Percentiles rank a stretch among this genome's conserved stretches.
Evolutionary conservation across 768 basidiomycete species (phyloP).

Genomic region (Lactifluus pinguis): DNA sequence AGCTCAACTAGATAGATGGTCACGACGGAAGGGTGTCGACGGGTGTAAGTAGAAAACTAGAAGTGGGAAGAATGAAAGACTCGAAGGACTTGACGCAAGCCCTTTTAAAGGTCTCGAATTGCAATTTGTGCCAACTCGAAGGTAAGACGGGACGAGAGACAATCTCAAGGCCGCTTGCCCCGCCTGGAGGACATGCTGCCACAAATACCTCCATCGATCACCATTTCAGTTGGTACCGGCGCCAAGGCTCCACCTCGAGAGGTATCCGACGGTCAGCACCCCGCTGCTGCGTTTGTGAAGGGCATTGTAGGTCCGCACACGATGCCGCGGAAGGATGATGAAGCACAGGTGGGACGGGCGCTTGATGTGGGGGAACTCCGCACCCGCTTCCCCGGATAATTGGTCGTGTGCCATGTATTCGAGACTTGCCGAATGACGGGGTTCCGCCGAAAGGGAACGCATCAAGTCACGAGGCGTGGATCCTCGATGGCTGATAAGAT

Average conservation of each 20-base stretch:
- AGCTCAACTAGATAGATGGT: not conserved
- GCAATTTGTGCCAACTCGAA: conserved; percentile 12
- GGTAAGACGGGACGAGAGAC: not conserved
- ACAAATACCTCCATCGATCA: conserved; percentile 14
- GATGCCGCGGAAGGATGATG: conserved; percentile 4
- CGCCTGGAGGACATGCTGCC: conserved; percentile 9
- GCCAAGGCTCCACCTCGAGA: conserved; percentile 2
- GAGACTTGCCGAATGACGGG: not conserved
- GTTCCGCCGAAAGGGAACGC: not conserved
- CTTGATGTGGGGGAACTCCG: conserved; percentile 7
- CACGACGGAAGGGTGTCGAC: not conserved
- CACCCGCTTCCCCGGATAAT: conserved; percentile 8
- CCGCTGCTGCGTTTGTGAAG: conserved; percentile 15
- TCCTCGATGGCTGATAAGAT: conserved; percentile 20
- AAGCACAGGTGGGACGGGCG: conserved; percentile 3
- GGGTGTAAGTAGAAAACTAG: not conserved
- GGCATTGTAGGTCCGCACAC: conserved; percentile 11
- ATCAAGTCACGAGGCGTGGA: conserved; percentile 12
- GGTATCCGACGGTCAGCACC: not conserved
- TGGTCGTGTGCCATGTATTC: not conserved
- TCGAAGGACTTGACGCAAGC: not conserved
- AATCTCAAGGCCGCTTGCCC: not conserved
- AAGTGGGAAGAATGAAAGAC: not conserved
- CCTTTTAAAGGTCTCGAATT: conserved; percentile 13
- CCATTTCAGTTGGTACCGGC: conserved; percentile 6